A percentile compares a stretch with the other conserved stretches of the same genome.
Conservation (phyloP, 1,284 basidiomycete genomes). For the Cutaneotrichosporon curvatum region DNA sequence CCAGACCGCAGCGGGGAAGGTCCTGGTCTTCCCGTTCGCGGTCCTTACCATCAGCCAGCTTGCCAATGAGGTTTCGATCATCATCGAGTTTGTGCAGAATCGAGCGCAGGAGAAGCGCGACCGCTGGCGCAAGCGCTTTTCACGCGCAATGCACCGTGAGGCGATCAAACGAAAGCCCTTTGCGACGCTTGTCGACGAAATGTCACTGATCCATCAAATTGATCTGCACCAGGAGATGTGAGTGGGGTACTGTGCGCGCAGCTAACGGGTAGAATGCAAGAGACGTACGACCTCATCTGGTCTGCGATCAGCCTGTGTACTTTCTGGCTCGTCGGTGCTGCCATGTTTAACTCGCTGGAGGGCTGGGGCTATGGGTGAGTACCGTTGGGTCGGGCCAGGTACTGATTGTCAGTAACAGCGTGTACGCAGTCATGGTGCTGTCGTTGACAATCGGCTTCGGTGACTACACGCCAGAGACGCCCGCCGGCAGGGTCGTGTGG, state of each 20-base stretch:
- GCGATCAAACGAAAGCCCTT: constrained; percentile 26
- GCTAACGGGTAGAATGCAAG: constrained; percentile 26
- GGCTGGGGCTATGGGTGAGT: constrained; percentile 41
- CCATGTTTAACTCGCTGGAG: constrained; percentile 39
- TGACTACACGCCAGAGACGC: constrained; percentile 34
- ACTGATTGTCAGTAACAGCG: constrained; percentile 17
- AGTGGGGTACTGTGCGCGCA: constrained; percentile 6
- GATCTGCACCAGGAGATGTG: constrained; percentile 39
- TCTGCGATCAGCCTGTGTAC: constrained; percentile 33
- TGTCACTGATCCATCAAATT: constrained; percentile 42
- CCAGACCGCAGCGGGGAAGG: constrained; percentile 31
- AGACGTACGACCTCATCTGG: constrained; percentile 41
- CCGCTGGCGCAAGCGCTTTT: constrained; percentile 38
- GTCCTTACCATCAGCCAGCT: constrained; percentile 46
- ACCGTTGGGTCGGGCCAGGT: background rate
- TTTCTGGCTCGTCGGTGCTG: constrained; percentile 45
- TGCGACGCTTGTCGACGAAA: constrained; percentile 41
- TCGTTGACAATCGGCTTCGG: constrained; percentile 45
- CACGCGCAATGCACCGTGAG: constrained; percentile 32
- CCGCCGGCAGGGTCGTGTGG: constrained; percentile 42
- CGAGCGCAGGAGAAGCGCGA: constrained; percentile 32
- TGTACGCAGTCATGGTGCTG: constrained; percentile 37
- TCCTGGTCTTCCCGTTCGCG: constrained; percentile 46
- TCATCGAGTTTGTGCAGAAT: constrained; percentile 39
- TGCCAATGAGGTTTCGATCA: constrained; percentile 45